These are phyloP conservation scores for Akanthomyces dipterigenus DNA, from an alignment of 2,329 filamentous ascomycete genomes.

Conservation along the genomic window DNA sequence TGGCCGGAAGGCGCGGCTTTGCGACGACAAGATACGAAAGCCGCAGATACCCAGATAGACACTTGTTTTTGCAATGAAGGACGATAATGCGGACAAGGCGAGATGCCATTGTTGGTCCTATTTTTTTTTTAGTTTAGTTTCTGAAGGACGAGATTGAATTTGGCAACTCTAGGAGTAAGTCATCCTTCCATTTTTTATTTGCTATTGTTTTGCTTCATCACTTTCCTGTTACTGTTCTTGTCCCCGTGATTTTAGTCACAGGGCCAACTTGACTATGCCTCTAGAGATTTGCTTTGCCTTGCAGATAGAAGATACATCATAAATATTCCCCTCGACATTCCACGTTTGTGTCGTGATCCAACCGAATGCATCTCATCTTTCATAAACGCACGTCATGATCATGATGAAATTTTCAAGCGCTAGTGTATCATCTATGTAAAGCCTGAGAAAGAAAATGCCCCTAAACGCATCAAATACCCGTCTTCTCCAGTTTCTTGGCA, in stretches of 20 bases:
- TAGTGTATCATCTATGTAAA: constrained; percentile 21
- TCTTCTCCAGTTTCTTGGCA: constrained; percentile 69
- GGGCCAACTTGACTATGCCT: background rate
- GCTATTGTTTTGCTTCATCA: background rate
- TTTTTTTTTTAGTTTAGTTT: background rate
- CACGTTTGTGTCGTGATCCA: background rate
- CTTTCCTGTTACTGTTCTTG: background rate
- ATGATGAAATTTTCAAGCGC: constrained; percentile 15
- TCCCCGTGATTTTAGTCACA: background rate
- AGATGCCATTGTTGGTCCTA: background rate
- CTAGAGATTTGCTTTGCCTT: background rate
- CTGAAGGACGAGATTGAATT: background rate
- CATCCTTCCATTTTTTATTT: background rate
- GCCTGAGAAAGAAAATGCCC: background rate
- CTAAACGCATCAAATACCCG: constrained; percentile 38
- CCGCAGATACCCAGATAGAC: constrained; percentile 8
- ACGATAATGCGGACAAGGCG: background rate
- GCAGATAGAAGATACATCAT: constrained; percentile 1
- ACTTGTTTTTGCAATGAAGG: background rate
- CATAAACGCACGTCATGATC: constrained; percentile 1
- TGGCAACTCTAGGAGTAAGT: background rate
- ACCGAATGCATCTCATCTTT: background rate
- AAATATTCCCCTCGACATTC: background rate
- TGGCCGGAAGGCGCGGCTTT: background rate
- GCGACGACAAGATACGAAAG: constrained; percentile 4